Evolutionary conservation across 805 yeast genomes (phyloP), one percentile per base, ranked within the genome.

Genomic region (Kregervanrija delftensis): DNA sequence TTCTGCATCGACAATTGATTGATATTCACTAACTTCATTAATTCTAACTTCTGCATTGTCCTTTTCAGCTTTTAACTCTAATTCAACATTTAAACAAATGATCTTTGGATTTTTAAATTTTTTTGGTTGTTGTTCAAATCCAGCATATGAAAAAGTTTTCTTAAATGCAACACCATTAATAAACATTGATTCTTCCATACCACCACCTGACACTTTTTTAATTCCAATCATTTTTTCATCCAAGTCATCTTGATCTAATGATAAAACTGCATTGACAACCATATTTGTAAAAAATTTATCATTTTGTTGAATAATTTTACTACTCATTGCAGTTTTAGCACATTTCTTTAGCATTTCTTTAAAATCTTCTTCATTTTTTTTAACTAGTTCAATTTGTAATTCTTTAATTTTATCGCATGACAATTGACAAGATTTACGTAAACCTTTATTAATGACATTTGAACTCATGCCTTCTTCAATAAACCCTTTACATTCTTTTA

Each of bases 21-120:
- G 99, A 67, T 93, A 93, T 57, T 91, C 97, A 47, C 79, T 76
- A 45, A 93, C 97, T 63, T 89, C 84, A 58, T 87, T 95, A 41
- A 93, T 93, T 55, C 99, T 79, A 32, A 93, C 98, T 72, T 93
- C 99, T 9, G 99, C 99, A 62, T 93, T 93, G 65, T 93, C 99
- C 71, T 89, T 91, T 70, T 93, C 99, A 1, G 98, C 98, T 69
- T 93, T 93, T 61, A 93, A 78, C 70, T 93, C 99, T 54, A 93
- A 75, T 65, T 93, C 99, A 35, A 93, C 90, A 60, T 93, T 93
- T 59, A 93, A 73, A 56, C 82, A 78, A 46, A 93, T 70, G 51
- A 93, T 79, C 65, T 83, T 86, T 39, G 99, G 96, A 64, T 86
- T 72, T 14, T 58, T 57, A 63, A 93, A 88, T 42, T 64, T 67